These are phyloP conservation scores for Phanerodontia chrysosporium DNA, from an alignment of 768 basidiomycete genomes.

Conservation along the genomic window DNA sequence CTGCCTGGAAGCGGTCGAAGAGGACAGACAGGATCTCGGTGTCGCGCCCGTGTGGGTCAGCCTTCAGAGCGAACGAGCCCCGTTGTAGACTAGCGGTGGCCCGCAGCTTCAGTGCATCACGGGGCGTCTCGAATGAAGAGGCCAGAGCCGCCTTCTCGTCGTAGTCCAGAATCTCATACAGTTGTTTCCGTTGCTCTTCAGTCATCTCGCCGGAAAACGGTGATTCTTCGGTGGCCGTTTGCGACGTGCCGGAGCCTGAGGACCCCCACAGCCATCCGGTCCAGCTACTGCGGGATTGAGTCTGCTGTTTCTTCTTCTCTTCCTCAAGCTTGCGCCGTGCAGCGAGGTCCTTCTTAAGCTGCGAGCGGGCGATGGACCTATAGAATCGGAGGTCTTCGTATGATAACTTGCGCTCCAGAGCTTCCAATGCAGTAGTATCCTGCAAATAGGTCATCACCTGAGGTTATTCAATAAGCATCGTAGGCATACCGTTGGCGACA, in stretches of 20 bases:
- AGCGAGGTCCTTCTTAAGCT: conserved; percentile 79
- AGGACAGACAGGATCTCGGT: conserved; percentile 80
- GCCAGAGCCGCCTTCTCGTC: conserved; percentile 80
- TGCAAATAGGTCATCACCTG: conserved; percentile 22
- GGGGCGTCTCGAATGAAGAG: conserved; percentile 64
- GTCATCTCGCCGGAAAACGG: conserved; percentile 71
- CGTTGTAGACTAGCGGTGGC: conserved; percentile 76
- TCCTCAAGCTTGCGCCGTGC: conserved; percentile 63
- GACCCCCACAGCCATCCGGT: conserved; percentile 83
- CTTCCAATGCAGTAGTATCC: conserved; percentile 52
- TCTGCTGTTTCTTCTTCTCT: conserved; percentile 53
- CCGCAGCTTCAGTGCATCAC: conserved; percentile 75
- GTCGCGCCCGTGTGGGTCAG: conserved; percentile 59
- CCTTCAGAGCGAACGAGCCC: conserved; percentile 82
- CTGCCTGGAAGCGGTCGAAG: conserved; percentile 83
- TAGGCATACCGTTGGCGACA: conserved; percentile 55
- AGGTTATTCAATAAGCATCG: no score
- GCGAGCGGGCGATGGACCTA: conserved; percentile 88
- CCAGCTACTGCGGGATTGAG: conserved; percentile 50
- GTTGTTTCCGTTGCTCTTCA: conserved; percentile 83
- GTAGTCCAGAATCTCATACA: conserved; percentile 88
- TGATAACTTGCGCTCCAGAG: conserved; percentile 74
- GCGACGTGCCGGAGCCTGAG: conserved; percentile 41
- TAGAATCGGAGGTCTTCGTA: conserved; percentile 98
- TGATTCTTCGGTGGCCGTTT: conserved; percentile 42